Conservation (phyloP, 306 rosid species). For the Rubus idaeus region DNA sequence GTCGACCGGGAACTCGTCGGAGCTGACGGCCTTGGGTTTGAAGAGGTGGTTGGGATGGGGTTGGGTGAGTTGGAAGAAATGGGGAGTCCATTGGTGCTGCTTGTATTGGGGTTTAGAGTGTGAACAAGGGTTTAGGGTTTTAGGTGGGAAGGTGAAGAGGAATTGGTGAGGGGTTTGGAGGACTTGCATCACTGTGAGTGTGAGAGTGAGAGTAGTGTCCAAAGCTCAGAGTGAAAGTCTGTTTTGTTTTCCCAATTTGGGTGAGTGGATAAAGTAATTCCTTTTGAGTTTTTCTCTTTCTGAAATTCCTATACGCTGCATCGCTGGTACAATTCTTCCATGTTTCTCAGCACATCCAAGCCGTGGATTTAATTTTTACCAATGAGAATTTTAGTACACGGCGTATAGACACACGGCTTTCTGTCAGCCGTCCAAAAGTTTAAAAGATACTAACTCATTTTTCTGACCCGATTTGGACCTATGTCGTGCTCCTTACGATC, state of each 20-base stretch:
- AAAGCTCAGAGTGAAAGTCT: not conserved
- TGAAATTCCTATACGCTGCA: no score
- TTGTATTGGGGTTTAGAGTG: constrained; percentile 13
- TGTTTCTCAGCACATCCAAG: no score
- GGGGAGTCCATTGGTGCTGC: constrained; percentile 36
- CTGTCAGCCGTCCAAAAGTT: no score
- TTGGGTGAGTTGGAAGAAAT: not conserved
- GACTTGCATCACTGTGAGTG: constrained; percentile 52
- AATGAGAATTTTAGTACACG: no score
- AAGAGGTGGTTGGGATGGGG: not conserved
- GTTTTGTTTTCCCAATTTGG: not conserved
- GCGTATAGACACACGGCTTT: no score
- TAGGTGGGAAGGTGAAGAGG: constrained; percentile 71
- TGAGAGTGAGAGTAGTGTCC: not conserved
- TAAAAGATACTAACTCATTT: no score
- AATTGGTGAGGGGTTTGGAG: constrained; percentile 49
- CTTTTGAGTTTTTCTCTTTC: not conserved
- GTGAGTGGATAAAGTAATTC: constrained; percentile 6
- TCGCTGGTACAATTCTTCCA: no score
- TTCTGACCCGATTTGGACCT: no score
- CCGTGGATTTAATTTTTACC: no score
- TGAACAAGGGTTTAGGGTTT: constrained; percentile 50
- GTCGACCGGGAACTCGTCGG: constrained; percentile 98
- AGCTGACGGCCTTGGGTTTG: constrained; percentile 39
- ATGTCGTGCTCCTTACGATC: no score